These are phyloP conservation scores for Akanthomyces uredinophilus DNA, from an alignment of 2,329 filamentous ascomycete species.

Conservation along the genomic window DNA sequence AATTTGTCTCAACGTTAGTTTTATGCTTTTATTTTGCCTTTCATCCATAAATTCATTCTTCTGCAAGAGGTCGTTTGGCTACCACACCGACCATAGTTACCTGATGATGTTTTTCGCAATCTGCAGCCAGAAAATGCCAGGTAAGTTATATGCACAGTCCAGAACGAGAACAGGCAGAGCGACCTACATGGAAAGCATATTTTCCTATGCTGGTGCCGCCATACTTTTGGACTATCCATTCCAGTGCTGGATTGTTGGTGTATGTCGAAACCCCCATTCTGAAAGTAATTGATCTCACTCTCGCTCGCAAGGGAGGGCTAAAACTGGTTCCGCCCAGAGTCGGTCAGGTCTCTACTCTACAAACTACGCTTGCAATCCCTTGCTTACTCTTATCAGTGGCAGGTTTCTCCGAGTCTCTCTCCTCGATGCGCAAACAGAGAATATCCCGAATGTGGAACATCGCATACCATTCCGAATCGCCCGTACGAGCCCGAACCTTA, in stretches of 20 bases:
- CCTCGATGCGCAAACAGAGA: background rate
- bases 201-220: constrained; percentile 12
- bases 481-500: background rate
- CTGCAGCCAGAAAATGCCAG: background rate
- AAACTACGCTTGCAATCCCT: background rate
- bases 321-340: no score
- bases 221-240: constrained; percentile 5
- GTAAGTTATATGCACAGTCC: background rate
- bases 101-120: background rate
- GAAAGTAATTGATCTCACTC: background rate
- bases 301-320: no score
- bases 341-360: no score
- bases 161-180: no score
- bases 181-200: background rate
- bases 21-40: background rate
- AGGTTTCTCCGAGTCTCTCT: background rate
- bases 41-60: background rate
- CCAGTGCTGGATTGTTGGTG: background rate
- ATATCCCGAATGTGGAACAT: background rate
- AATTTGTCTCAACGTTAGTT: constrained; percentile 9
- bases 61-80: background rate
- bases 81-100: background rate
- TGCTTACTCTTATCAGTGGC: background rate
- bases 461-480: no score
- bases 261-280: background rate